phyloP scores from a whole-genome alignment of 805 yeast species.

The Suhomyces canberraensis region DNA sequence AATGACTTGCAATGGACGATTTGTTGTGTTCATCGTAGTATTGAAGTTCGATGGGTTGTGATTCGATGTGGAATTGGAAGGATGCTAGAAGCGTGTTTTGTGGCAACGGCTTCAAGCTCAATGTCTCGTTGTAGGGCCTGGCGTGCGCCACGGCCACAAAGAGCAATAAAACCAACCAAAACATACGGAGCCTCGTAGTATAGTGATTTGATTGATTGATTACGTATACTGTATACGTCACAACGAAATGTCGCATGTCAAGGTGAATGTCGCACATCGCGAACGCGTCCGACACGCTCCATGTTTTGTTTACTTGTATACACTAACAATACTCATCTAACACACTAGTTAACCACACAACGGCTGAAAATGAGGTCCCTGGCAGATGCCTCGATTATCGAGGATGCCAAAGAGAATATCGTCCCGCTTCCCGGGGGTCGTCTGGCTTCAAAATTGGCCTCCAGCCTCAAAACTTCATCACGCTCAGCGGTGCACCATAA shows the following conservation, averaged over 20 bases:
- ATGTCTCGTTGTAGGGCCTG: slow-evolving; percentile 52
- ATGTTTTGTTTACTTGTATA: background rate
- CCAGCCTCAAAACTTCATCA: slow-evolving; percentile 30
- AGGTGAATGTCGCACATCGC: too few species aligned
- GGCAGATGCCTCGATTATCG: slow-evolving; percentile 17
- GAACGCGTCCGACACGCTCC: background rate
- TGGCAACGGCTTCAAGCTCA: slow-evolving; percentile 69
- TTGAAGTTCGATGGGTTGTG: slow-evolving; percentile 38
- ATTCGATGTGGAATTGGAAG: slow-evolving; percentile 63
- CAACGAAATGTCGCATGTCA: too few species aligned
- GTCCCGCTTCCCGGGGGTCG: slow-evolving; percentile 65
- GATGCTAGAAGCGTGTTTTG: slow-evolving; percentile 66
- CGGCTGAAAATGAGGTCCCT: too few species aligned
- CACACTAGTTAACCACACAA: too few species aligned
- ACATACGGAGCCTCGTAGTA: background rate
- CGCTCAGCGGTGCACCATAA: slow-evolving; percentile 20
- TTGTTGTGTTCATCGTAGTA: slow-evolving; percentile 15
- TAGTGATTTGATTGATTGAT: too few species aligned
- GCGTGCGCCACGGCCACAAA: slow-evolving; percentile 8
- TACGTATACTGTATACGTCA: too few species aligned
- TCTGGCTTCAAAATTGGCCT: slow-evolving; percentile 56
- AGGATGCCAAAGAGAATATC: slow-evolving; percentile 71
- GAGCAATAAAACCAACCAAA: background rate
- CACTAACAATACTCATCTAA: background rate
- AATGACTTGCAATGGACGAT: slow-evolving; percentile 33